Base-by-base conservation (phyloP, 108 stramenopile genomes). In the Hondaea fermentalgiana region DNA sequence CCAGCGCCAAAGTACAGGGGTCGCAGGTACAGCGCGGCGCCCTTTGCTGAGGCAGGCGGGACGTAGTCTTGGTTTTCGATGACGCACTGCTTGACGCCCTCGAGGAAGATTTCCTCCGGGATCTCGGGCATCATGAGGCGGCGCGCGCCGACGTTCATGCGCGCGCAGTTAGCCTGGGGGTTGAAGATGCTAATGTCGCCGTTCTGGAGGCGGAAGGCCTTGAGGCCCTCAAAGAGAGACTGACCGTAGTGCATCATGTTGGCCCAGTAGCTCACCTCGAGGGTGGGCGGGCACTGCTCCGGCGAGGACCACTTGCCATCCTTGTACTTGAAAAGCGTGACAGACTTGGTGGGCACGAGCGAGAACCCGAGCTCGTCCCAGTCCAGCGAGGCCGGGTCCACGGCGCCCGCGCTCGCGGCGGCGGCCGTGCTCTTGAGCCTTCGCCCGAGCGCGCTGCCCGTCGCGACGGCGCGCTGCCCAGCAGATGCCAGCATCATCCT, bases 211-310 rank as follows among this genome's bases (percentile, higher is more conserved):
- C 93, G 93, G 91, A 98, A 99, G 23, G 99, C 99, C 93, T 99
- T 99, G 19, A 99, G 93, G 42, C 99, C 99, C 92, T 99, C 99
- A 90, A 99, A 99, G 89, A 97, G 96, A 6, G 98, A 93, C 90
- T 99, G 98, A 8, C 98, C 98, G 91, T 99, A 99, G 88, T 99
- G 99, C 76, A 99, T 88, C 17, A 96, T 97, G 4, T 98, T 99
- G 89, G 97, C 97, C 72, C 97, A 97, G 88, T 98, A 97, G 91
- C 98, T 97, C 87, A 98, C 60, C 69, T 95, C 94, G 35, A 99
- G 90, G 92, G 97, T 97, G 0, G 98, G 97, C 59, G 72, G 44
- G 47, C 88, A 90, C 35, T 91, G 69, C 91, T 91, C 91, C 43
- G 64, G 72, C 47, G 59, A 76, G 47, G 59, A 42, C 93, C 93